phyloP scores from a whole-genome alignment of 1,284 basidiomycete genomes.

The Schizopora paradoxa region DNA sequence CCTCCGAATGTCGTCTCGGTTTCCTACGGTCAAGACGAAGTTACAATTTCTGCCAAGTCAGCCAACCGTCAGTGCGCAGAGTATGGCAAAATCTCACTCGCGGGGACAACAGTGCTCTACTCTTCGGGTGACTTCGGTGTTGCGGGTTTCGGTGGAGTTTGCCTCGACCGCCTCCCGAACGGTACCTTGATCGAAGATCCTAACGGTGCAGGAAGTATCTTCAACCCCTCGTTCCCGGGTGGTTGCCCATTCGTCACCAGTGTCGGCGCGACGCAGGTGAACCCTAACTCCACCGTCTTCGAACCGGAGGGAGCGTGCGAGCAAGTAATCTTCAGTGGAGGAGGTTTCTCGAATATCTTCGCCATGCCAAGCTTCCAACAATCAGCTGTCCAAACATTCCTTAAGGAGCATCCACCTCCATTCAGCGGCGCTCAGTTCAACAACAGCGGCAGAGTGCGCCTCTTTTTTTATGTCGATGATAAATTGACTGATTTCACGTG shows the following conservation, averaged over 20 bases:
- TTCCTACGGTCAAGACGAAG: slow-evolving; percentile 36
- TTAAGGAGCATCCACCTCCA: slow-evolving; percentile 25
- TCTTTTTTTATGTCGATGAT: background rate
- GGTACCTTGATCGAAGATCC: slow-evolving; percentile 2
- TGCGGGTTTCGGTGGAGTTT: slow-evolving; percentile 25
- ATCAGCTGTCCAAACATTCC: slow-evolving; percentile 23
- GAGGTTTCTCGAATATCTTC: slow-evolving; percentile 34
- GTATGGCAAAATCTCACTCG: slow-evolving; percentile 35
- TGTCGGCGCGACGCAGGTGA: slow-evolving; percentile 31
- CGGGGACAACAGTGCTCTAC: slow-evolving; percentile 32
- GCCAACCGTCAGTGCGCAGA: slow-evolving; percentile 38
- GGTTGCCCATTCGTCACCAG: slow-evolving; percentile 26
- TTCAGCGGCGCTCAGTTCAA: slow-evolving; percentile 26
- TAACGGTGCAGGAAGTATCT: slow-evolving; percentile 20
- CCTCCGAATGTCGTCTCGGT: slow-evolving; percentile 37
- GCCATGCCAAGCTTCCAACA: slow-evolving; percentile 29
- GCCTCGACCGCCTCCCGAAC: slow-evolving; percentile 24
- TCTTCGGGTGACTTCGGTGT: slow-evolving; percentile 32
- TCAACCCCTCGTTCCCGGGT: slow-evolving; percentile 31
- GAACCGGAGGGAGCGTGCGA: slow-evolving; percentile 26
- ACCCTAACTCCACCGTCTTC: slow-evolving; percentile 20
- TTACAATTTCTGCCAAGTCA: slow-evolving; percentile 30
- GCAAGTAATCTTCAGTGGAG: slow-evolving; percentile 28
- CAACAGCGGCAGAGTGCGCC: slow-evolving; percentile 26
- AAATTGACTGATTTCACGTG: too few species aligned